Percentiles rank a stretch among this genome's conserved stretches.
Conservation (phyloP, 2,329 filamentous ascomycete species). For the Bertia moriformis region DNA sequence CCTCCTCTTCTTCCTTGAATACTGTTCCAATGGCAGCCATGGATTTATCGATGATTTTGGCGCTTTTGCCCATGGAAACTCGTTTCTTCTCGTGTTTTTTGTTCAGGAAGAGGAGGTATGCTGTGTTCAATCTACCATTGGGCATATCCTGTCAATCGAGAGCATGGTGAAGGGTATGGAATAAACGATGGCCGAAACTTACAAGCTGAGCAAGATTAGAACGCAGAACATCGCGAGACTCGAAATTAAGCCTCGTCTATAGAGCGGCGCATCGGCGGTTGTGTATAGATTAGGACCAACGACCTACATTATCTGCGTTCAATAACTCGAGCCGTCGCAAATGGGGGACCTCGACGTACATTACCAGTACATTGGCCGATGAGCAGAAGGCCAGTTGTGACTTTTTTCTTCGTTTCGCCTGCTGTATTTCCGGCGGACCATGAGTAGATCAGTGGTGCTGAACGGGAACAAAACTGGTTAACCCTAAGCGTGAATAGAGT, state of each 20-base stretch:
- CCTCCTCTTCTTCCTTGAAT: constrained; percentile 9
- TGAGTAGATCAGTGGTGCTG: constrained; percentile 42
- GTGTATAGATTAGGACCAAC: constrained; percentile 52
- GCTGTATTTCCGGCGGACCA: constrained; percentile 51
- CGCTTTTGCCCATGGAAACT: constrained; percentile 42
- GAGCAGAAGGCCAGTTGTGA: constrained; percentile 48
- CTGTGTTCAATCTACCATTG: constrained; percentile 15
- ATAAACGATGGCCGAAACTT: too few species aligned
- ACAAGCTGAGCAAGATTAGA: constrained; percentile 35
- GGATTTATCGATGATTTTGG: constrained; percentile 35
- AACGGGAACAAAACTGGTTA: constrained; percentile 16
- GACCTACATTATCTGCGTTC: constrained; percentile 18
- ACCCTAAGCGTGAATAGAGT: constrained; percentile 3
- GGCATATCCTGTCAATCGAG: constrained; percentile 1
- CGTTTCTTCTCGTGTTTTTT: constrained; percentile 14
- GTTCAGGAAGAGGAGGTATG: constrained; percentile 14
- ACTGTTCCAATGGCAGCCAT: constrained; percentile 13
- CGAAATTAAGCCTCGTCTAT: constrained; percentile 38
- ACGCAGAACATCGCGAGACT: constrained; percentile 38
- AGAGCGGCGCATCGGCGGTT: constrained; percentile 40
- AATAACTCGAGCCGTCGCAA: neutral
- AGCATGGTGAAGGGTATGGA: neutral
- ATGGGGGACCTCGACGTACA: constrained; percentile 8
- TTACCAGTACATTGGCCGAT: constrained; percentile 53
- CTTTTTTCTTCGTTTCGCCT: constrained; percentile 57